Conservation (phyloP, 78 protist genomes). For the Andalucia godoyi region DNA sequence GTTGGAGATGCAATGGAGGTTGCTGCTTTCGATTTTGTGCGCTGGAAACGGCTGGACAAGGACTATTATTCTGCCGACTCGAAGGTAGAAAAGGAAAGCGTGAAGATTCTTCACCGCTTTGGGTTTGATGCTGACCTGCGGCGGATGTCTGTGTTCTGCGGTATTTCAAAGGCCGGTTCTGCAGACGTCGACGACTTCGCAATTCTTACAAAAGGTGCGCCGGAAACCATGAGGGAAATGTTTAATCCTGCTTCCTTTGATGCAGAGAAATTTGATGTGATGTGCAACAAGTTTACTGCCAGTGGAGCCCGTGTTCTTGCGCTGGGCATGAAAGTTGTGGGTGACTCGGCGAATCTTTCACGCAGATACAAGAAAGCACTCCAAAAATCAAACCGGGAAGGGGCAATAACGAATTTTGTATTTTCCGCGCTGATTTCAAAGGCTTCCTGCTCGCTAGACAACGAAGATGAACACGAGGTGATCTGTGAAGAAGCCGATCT, state of each 20-base stretch:
- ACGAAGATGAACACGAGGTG: conserved; percentile 14
- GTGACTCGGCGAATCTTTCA: too few relatives aligned
- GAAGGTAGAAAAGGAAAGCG: neutral
- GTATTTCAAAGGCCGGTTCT: neutral
- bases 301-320: conserved; percentile 81
- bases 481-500: conserved; percentile 46
- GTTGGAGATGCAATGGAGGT: conserved; percentile 95
- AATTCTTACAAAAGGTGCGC: conserved; percentile 80
- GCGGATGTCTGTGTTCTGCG: conserved; percentile 69
- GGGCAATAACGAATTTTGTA: too few relatives aligned
- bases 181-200: neutral
- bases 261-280: conserved; percentile 35
- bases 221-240: conserved; percentile 48
- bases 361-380: too few relatives aligned
- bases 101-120: conserved; percentile 57
- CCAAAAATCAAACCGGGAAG: too few relatives aligned
- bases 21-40: conserved; percentile 66
- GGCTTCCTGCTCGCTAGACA: too few relatives aligned
- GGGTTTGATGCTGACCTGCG: conserved; percentile 68
- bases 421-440: too few relatives aligned
- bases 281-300: neutral
- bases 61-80: too few relatives aligned
- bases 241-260: neutral
- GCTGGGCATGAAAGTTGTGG: conserved; percentile 40
- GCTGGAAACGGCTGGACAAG: conserved; percentile 24